Percentiles rank a stretch among this genome's conserved stretches.
Conservation (phyloP, 1,139 yeast species). For the Debaryomyces psychrophilus region DNA sequence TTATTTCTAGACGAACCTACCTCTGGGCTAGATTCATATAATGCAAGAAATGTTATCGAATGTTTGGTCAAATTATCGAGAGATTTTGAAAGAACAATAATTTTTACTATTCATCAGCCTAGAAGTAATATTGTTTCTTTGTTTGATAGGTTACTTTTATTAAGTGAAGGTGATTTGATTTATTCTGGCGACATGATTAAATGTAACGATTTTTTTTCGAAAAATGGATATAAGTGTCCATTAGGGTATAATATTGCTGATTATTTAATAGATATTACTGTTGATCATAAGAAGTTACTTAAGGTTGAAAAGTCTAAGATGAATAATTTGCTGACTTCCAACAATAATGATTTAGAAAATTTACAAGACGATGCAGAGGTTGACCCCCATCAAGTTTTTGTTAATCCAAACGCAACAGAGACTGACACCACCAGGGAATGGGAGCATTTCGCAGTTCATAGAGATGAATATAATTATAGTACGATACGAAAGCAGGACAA, state of each 20-base stretch:
- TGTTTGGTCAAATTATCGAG: conserved; percentile 78
- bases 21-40: conserved; percentile 91
- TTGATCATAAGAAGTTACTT: conserved; percentile 51
- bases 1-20: conserved; percentile 89
- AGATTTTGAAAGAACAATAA: conserved; percentile 81
- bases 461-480: conserved; percentile 60
- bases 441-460: conserved; percentile 86
- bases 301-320: conserved; percentile 20
- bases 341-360: conserved; percentile 23
- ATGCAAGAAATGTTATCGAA: conserved; percentile 89
- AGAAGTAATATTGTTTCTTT: conserved; percentile 91
- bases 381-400: conserved; percentile 44
- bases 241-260: conserved; percentile 92
- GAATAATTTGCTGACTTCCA: conserved; percentile 25
- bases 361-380: conserved; percentile 30
- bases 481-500: conserved; percentile 21
- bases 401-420: conserved; percentile 27
- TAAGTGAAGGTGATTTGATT: conserved; percentile 83
- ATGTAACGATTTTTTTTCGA: conserved; percentile 72
- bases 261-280: conserved; percentile 86
- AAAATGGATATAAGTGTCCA: conserved; percentile 82
- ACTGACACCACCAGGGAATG: conserved; percentile 77
- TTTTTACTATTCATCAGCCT: conserved; percentile 97
- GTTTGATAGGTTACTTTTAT: conserved; percentile 77
- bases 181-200: conserved; percentile 82